A percentile compares a stretch with the other conserved stretches of the same genome.
These are phyloP conservation scores for Hyphopichia wangnamkhiaoensis DNA, from an alignment of 1,139 yeast species.

Conservation along the genomic window DNA sequence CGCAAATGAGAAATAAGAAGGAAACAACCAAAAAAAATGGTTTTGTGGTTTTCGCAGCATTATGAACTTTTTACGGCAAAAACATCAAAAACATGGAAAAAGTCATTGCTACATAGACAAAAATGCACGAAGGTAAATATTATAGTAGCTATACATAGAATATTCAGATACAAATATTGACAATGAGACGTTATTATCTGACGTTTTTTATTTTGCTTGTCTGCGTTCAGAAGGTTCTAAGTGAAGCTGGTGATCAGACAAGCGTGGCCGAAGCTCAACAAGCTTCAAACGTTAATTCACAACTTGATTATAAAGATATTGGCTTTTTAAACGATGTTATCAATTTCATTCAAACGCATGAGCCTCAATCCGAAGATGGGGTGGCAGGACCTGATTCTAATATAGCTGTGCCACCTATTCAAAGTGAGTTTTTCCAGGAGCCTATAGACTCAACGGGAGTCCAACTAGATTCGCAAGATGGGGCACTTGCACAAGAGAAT, in stretches of 20 bases:
- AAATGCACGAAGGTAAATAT: no score
- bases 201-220: no score
- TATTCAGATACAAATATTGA: no score
- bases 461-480: no score
- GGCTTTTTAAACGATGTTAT: constrained; percentile 3
- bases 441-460: not conserved
- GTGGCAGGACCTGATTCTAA: no score
- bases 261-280: not conserved
- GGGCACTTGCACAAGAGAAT: not conserved
- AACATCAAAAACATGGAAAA: not conserved
- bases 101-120: no score
- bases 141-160: no score
- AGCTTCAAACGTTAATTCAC: not conserved
- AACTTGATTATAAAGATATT: constrained; percentile 1
- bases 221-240: no score
- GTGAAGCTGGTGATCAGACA: not conserved
- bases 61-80: not conserved
- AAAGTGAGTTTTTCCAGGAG: no score
- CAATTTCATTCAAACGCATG: constrained; percentile 2
- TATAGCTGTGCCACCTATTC: no score
- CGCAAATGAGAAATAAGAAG: not conserved
- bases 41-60: constrained; percentile 3
- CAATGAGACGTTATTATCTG: no score
- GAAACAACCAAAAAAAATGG: not conserved
- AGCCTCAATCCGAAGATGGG: not conserved